phyloP scores from a whole-genome alignment of 2,329 filamentous ascomycete species.

The Fusarium illudens region DNA sequence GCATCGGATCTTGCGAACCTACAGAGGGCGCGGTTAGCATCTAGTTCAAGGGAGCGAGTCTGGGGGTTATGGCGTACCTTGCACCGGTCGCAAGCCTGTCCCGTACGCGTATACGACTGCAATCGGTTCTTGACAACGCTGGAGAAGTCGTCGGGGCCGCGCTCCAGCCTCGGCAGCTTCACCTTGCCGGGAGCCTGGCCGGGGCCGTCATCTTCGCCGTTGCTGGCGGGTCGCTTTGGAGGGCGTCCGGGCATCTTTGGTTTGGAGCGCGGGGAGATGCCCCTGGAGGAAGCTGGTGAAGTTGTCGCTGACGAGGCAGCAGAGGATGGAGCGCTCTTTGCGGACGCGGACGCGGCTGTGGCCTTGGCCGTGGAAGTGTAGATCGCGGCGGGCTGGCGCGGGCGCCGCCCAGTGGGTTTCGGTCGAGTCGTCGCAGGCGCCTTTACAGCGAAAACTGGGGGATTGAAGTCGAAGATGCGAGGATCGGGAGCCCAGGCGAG shows the following conservation, averaged over 20 bases:
- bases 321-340: constrained; percentile 20
- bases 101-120: constrained; percentile 69
- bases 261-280: constrained; percentile 32
- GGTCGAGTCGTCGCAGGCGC: constrained; percentile 29
- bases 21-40: constrained; percentile 22
- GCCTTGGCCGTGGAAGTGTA: constrained; percentile 23
- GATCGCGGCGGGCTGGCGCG: constrained; percentile 37
- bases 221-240: constrained; percentile 35
- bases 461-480: constrained; percentile 22
- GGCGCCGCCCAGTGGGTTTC: constrained; percentile 35
- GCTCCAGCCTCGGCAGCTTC: constrained; percentile 61
- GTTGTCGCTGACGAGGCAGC: constrained; percentile 18
- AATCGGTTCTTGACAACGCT: constrained; percentile 64
- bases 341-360: constrained; percentile 22
- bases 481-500: constrained; percentile 34
- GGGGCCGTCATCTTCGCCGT: constrained; percentile 45
- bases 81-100: constrained; percentile 89
- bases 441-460: constrained; percentile 15
- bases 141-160: constrained; percentile 61
- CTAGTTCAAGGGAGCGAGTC: background rate
- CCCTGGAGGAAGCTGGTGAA: constrained; percentile 29
- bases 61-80: constrained; percentile 64
- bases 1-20: constrained; percentile 88
- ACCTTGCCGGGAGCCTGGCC: constrained; percentile 48
- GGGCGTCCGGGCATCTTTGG: constrained; percentile 37